Percentiles rank a stretch among this genome's conserved stretches.
These are phyloP conservation scores for Tetracladium marchalianum DNA, from an alignment of 495 filamentous ascomycete genomes.

Conservation along the genomic window DNA sequence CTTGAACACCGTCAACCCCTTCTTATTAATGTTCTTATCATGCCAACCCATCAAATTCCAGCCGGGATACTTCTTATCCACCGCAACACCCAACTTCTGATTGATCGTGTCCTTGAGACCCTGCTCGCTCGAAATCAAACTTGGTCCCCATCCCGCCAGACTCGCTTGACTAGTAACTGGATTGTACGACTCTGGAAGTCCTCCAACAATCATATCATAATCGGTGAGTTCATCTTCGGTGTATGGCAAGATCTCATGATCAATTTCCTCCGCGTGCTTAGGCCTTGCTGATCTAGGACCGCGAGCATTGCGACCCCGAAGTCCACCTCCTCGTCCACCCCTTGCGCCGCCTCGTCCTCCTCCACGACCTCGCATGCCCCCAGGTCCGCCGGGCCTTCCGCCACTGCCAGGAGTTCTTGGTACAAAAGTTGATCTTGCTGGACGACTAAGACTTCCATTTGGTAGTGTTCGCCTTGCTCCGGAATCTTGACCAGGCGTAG, in stretches of 20 bases:
- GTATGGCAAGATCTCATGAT: constrained; percentile 1
- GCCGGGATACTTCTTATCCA: neutral
- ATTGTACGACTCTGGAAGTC: constrained; percentile 5
- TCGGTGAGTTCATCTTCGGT: constrained; percentile 7
- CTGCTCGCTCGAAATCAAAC: constrained; percentile 3
- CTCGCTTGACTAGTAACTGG: constrained; percentile 7
- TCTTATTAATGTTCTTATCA: constrained; percentile 1
- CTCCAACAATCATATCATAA: constrained; percentile 1
- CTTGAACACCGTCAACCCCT: constrained; percentile 14
- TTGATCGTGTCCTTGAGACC: constrained; percentile 6
- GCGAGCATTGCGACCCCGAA: neutral
- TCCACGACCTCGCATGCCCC: neutral
- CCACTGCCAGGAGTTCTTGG: neutral
- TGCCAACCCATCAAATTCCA: constrained; percentile 1
- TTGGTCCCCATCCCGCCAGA: constrained; percentile 1
- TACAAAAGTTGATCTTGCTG: neutral
- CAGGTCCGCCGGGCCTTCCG: constrained; percentile 25
- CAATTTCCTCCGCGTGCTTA: neutral
- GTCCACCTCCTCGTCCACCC: neutral
- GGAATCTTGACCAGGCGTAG: no score
- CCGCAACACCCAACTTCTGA: constrained; percentile 9
- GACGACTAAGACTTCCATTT: neutral
- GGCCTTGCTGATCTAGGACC: neutral
- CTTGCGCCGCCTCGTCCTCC: neutral
- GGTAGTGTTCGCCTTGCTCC: neutral